Base-by-base conservation (phyloP, 257 asterid species). In the Ballota nigra region DNA sequence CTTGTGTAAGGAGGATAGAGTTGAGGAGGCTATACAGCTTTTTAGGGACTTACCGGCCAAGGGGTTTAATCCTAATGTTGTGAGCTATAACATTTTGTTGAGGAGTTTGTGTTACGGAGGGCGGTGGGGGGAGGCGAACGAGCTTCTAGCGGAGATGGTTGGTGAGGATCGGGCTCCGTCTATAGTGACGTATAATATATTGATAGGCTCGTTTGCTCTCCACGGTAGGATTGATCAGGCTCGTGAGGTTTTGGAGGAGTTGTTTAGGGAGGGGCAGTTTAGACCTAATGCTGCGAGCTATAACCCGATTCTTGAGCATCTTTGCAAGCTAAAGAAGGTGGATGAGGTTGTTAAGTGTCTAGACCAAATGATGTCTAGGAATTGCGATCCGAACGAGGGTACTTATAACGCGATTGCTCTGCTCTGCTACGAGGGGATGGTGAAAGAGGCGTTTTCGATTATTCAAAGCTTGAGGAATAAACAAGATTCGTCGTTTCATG, bases 71-170 rank as follows among this genome's bases (percentile, higher is more conserved):
- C 98, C 98, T 4, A 91, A 89, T 70, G 96, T 85, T 28, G 96
- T 93, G 75, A 93, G 96, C 86, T 91, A 83, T 78, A 93, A 91
- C 68, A 91, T 93, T 29, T 63, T 93, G 85, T 78, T 93, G 92
- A 87, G 94, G 83, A 83, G 86, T 73, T 83, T 93, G 84, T 93
- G 97, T 77, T 82, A 77, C 10, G 87, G 82, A 8, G 96, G 91
- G 41, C 87, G 89, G 1, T 93, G 97, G 98, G 88, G 68, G 28
- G 98, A 86, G 80, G 97, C 96, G 0, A 93, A 93, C 36, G 80
- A 79, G 83, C 92, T 91, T 75, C 85, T 93, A 3, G 83, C 86
- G 0, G 87, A 84, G 72, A 93, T 93, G 98, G 96, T 76, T 41
- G 91, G 97, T 4, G 89, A 86, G 15, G 91, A 85, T 0, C 63